Evolutionary conservation across 345 rosid species (phyloP).

Genomic region (Zanthoxylum bungeanum): DNA sequence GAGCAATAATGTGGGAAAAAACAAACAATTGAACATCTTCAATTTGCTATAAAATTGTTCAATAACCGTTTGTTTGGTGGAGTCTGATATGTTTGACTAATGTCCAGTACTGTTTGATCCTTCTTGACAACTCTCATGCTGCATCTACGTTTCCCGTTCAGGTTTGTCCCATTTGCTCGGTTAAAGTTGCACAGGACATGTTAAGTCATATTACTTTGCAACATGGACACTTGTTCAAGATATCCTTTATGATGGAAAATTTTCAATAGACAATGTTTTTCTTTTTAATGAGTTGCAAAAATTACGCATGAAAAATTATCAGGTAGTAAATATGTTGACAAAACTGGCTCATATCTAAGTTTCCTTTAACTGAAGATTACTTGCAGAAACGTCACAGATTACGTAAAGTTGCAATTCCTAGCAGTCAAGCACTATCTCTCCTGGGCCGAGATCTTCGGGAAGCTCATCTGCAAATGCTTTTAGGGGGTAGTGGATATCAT

Average conservation of each 20-base stretch:
- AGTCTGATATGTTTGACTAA: slow-evolving; percentile 4
- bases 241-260: slow-evolving; percentile 37
- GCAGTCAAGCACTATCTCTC: slow-evolving; percentile 50
- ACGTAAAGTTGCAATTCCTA: slow-evolving; percentile 57
- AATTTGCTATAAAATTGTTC: not conserved
- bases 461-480: slow-evolving; percentile 61
- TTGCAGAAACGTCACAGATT: slow-evolving; percentile 60
- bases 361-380: slow-evolving; percentile 48
- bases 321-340: not conserved
- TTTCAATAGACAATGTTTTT: not conserved
- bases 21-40: not conserved
- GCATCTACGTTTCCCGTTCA: slow-evolving; percentile 28
- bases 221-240: slow-evolving; percentile 57
- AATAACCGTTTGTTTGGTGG: not conserved
- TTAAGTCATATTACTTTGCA: slow-evolving; percentile 50
- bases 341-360: slow-evolving; percentile 5
- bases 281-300: not conserved
- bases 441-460: slow-evolving; percentile 64
- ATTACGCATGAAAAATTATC: not conserved
- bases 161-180: slow-evolving; percentile 59
- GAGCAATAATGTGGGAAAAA: not conserved
- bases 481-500: slow-evolving; percentile 54
- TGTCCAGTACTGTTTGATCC: slow-evolving; percentile 17
- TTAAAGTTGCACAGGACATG: slow-evolving; percentile 50
- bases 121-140: slow-evolving; percentile 14